Conservation (phyloP, 2,329 filamentous ascomycete species). For the Aureobasidium pullulans region DNA sequence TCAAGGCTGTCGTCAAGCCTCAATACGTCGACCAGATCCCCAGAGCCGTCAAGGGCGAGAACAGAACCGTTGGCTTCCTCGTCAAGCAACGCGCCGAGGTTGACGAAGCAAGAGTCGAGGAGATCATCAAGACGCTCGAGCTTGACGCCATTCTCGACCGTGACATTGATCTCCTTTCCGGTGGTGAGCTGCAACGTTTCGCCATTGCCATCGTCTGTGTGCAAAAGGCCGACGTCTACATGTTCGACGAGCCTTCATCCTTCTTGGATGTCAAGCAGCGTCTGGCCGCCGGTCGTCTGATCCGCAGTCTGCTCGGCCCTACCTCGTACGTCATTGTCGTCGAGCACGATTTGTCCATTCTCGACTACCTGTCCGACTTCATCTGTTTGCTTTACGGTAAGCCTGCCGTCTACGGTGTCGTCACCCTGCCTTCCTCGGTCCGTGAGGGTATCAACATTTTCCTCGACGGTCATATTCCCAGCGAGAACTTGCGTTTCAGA, state of each 20-base stretch:
- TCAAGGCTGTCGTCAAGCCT: slow-evolving; percentile 97
- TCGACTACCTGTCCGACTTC: slow-evolving; percentile 98
- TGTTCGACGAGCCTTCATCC: slow-evolving; percentile 99
- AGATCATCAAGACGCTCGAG: slow-evolving; percentile 77
- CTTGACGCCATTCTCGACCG: slow-evolving; percentile 84
- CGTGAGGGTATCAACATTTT: slow-evolving; percentile 99
- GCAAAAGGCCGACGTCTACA: slow-evolving; percentile 95
- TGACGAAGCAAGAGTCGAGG: slow-evolving; percentile 59
- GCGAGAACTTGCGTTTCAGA: slow-evolving; percentile 96
- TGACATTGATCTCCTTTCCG: slow-evolving; percentile 83
- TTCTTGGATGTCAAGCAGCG: slow-evolving; percentile 99
- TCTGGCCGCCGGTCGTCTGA: slow-evolving; percentile 83
- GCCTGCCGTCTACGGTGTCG: slow-evolving; percentile 94
- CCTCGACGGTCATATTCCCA: slow-evolving; percentile 94
- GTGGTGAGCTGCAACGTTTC: slow-evolving; percentile 96
- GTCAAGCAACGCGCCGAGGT: slow-evolving; percentile 70
- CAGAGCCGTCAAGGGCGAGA: slow-evolving; percentile 72
- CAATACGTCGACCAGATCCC: slow-evolving; percentile 99
- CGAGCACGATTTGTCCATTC: slow-evolving; percentile 96
- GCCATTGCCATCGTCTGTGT: slow-evolving; percentile 94
- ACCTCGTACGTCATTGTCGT: slow-evolving; percentile 98
- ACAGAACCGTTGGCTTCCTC: slow-evolving; percentile 68
- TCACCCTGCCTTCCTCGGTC: slow-evolving; percentile 89
- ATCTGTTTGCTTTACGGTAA: slow-evolving; percentile 95
- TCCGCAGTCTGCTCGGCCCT: slow-evolving; percentile 79